phyloP scores from a whole-genome alignment of 2,329 filamentous ascomycete species.

The Neonectria neomacrospora region DNA sequence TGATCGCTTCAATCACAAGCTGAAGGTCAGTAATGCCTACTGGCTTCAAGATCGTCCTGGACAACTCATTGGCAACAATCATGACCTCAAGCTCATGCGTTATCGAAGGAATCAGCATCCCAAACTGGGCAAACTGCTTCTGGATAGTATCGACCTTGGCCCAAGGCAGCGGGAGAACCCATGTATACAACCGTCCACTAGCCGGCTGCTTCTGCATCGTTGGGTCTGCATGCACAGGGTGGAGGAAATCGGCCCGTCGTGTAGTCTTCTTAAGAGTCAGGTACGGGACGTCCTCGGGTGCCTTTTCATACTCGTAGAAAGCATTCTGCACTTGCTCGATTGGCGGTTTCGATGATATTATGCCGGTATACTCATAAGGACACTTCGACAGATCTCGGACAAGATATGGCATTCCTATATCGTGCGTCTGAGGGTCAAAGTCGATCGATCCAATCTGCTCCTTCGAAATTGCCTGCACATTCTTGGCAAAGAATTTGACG shows the following conservation, averaged over 20 bases:
- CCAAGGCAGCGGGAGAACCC: constrained; percentile 58
- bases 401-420: constrained; percentile 45
- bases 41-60: constrained; percentile 44
- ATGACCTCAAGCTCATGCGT: constrained; percentile 74
- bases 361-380: constrained; percentile 56
- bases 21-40: constrained; percentile 64
- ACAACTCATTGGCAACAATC: constrained; percentile 71
- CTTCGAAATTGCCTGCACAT: constrained; percentile 38
- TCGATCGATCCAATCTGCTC: constrained; percentile 46
- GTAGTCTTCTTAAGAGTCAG: constrained; percentile 62
- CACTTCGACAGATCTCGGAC: constrained; percentile 51
- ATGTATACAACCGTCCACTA: constrained; percentile 55
- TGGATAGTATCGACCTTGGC: constrained; percentile 63
- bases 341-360: constrained; percentile 58
- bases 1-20: constrained; percentile 76
- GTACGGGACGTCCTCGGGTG: constrained; percentile 60
- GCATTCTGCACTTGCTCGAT: constrained; percentile 52
- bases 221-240: constrained; percentile 45
- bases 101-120: constrained; percentile 77
- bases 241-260: constrained; percentile 69
- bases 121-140: constrained; percentile 58
- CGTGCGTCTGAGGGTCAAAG: constrained; percentile 44
- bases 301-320: constrained; percentile 51
- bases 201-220: constrained; percentile 24
- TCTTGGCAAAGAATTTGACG: constrained; percentile 53